Percentiles rank a stretch among this genome's conserved stretches.
These are phyloP conservation scores for Tricholoma bakamatsutake DNA, from an alignment of 768 basidiomycete species.

Conservation along the genomic window DNA sequence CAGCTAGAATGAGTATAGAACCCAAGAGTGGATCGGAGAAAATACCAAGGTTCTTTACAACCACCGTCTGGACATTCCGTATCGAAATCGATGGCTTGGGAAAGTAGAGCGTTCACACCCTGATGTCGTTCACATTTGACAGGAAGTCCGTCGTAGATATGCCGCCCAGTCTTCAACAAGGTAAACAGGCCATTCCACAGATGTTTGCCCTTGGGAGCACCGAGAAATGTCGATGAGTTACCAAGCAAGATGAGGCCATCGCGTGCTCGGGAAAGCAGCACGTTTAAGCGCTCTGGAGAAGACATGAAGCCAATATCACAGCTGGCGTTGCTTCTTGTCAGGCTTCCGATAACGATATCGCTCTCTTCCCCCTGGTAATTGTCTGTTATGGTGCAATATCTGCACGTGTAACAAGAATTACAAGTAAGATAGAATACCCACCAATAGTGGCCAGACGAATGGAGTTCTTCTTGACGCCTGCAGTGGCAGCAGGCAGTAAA, in stretches of 20 bases:
- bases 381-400: constrained; percentile 30
- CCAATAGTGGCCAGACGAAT: constrained; percentile 65
- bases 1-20: background rate
- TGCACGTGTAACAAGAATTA: background rate
- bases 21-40: background rate
- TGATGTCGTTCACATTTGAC: constrained; percentile 53
- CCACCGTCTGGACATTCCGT: constrained; percentile 54
- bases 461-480: constrained; percentile 35
- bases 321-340: constrained; percentile 53
- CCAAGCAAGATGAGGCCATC: constrained; percentile 63
- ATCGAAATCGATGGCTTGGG: constrained; percentile 42
- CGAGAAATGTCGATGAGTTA: constrained; percentile 51
- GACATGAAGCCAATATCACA: constrained; percentile 69
- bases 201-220: constrained; percentile 42
- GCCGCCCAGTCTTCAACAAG: constrained; percentile 32
- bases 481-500: constrained; percentile 33
- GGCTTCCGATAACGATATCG: constrained; percentile 55
- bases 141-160: constrained; percentile 58
- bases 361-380: constrained; percentile 78
- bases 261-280: constrained; percentile 63
- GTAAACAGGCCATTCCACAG: constrained; percentile 48
- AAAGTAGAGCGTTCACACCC: constrained; percentile 30
- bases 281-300: constrained; percentile 63
- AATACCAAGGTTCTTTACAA: constrained; percentile 55
- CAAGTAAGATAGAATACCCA: constrained; percentile 17